Conservation (phyloP, 2,329 filamentous ascomycete genomes). For the Chrysoporthe deuterocubensis region DNA sequence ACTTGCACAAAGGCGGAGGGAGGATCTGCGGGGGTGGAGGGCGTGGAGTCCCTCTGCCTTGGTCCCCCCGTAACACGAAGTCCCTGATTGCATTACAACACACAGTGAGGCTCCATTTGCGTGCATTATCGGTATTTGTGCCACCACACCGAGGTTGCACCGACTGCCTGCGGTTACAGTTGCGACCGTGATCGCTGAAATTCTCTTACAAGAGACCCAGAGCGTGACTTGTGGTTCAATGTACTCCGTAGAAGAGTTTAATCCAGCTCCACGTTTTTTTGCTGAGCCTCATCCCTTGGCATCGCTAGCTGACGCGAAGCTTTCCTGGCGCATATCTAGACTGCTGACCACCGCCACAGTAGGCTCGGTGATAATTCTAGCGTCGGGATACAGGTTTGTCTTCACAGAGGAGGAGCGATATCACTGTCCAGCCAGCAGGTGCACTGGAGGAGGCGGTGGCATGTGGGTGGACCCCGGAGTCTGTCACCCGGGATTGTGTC, state of each 20-base stretch:
- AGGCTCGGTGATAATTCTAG: slow-evolving; percentile 1
- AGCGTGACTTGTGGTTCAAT: neutral
- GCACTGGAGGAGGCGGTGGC: slow-evolving; percentile 1
- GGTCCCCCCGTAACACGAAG: neutral
- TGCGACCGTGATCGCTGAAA: neutral
- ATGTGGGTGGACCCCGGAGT: neutral
- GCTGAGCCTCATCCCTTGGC: slow-evolving; percentile 3
- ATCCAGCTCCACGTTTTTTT: too few species aligned
- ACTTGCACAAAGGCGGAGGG: neutral
- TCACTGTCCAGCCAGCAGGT: too few species aligned
- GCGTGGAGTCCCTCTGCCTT: neutral
- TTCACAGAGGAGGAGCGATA: neutral
- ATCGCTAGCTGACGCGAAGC: neutral
- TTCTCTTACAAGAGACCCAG: neutral
- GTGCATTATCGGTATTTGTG: neutral
- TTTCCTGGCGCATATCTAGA: neutral
- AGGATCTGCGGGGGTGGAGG: slow-evolving; percentile 5
- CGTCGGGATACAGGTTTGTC: slow-evolving; percentile 1
- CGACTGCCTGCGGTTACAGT: neutral
- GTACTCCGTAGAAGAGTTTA: neutral
- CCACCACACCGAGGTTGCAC: neutral
- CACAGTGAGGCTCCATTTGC: neutral
- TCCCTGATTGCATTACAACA: neutral
- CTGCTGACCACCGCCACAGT: neutral
- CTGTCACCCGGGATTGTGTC: neutral